These are phyloP conservation scores for Aspergillus thermomutatus DNA, from an alignment of 2,329 filamentous ascomycete species.

Conservation along the genomic window DNA sequence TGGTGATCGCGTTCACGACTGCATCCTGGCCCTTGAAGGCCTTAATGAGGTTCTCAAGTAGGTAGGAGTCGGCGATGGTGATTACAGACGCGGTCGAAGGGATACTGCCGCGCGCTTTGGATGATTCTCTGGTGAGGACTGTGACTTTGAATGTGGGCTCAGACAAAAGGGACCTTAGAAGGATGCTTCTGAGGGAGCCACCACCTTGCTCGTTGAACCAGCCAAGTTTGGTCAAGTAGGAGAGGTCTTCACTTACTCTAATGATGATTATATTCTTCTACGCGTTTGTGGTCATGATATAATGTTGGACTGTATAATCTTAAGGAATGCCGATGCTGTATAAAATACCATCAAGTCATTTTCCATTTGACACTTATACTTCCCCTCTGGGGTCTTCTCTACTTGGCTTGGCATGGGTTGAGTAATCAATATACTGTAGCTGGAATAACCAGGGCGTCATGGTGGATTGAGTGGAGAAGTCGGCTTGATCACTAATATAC, in stretches of 20 bases:
- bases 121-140: constrained; percentile 2
- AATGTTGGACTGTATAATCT: too few relatives aligned
- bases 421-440: too few relatives aligned
- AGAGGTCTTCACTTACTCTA: background rate
- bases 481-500: too few relatives aligned
- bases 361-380: too few relatives aligned
- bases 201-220: background rate
- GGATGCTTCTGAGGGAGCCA: constrained; percentile 2
- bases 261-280: constrained; percentile 7
- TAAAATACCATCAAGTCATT: too few relatives aligned
- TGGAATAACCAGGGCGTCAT: too few relatives aligned
- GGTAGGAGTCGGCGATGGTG: constrained; percentile 2
- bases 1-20: constrained; percentile 11
- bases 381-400: too few relatives aligned
- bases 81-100: background rate
- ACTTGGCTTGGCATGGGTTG: too few relatives aligned
- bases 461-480: too few relatives aligned
- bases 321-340: too few relatives aligned
- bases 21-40: constrained; percentile 17
- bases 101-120: background rate
- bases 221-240: background rate
- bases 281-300: background rate
- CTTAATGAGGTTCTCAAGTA: constrained; percentile 1
- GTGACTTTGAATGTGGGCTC: constrained; percentile 2
- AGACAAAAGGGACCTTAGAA: constrained; percentile 1